Base-by-base conservation (phyloP, 2,329 filamentous ascomycete species). In the Aspergillus aculeatus region DNA sequence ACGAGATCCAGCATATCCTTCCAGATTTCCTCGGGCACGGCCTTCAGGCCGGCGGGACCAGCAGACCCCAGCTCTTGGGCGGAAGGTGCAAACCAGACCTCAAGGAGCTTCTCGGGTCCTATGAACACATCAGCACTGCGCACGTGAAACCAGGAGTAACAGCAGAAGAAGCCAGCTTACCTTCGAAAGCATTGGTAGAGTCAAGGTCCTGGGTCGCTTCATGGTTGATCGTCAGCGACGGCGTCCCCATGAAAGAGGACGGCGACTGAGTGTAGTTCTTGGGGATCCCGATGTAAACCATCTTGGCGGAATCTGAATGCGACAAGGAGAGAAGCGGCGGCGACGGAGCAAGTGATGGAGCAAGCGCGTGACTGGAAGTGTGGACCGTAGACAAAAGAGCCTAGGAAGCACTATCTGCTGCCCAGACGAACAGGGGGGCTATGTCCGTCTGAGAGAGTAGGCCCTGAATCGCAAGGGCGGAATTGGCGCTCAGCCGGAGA, bases 1-100 rank as follows among this genome's bases (percentile, higher is more conserved):
- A 99, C 95, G 73, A 97, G 84, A 75, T 99, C 95, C 61, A 99
- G 86, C 95, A 99, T 97, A 60, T 88, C 88, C 77, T 96, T 96
- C 95, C 95, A 99, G 54, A 86, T 88, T 55, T 96, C 90, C 59
- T 87, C 83, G 19, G 89, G 82, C 35, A 99, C 92, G 7, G 88
- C 86, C 82, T 98, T 98, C 73, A 99, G 81, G 26, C 95, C 95
- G 74, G 86, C 82, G 19, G 89, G 86, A 64, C 87, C 85, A 58
- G 88, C 88, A 56, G 87, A 84, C 4, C 86, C 80, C 19, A 92
- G 83, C 62, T 88, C 83, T 65, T 86, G 82, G 54, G 92, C 84
- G 69, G 90, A 91, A 24, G 93, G 87, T 60, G 90, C 89, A 76
- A 99, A 98, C 95, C 95, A 99, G 73, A 99, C 94, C 82, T 99